Evolutionary conservation across 2,329 filamentous ascomycete species (phyloP).

Genomic region (Hymenoscyphus infarciens): DNA sequence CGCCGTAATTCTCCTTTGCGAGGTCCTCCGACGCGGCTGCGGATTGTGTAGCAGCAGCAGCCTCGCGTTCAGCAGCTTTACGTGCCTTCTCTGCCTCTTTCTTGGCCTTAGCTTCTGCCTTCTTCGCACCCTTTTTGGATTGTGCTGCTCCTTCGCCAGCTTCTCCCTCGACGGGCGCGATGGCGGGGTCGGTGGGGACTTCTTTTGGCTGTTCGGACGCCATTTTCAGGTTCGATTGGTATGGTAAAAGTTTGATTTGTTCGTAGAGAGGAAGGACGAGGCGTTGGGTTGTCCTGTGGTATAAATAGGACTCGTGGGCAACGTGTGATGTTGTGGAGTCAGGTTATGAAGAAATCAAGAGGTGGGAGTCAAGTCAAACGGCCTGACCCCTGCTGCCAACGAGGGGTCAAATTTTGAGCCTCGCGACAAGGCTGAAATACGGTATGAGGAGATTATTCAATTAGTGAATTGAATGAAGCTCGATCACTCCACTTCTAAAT

Average conservation of each 20-base stretch:
- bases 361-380: conserved; percentile 11
- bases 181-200: conserved; percentile 16
- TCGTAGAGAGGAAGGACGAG: not conserved
- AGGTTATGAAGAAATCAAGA: conserved; percentile 4
- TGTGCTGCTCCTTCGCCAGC: conserved; percentile 20
- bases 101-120: conserved; percentile 80
- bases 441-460: not conserved
- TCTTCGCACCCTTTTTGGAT: conserved; percentile 81
- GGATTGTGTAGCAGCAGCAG: conserved; percentile 61
- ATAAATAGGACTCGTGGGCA: not conserved
- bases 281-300: not conserved
- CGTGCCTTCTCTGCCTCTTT: conserved; percentile 80
- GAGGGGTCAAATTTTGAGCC: not conserved
- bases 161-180: conserved; percentile 10
- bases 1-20: conserved; percentile 77
- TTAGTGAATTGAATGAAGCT: no score
- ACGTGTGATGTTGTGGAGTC: conserved; percentile 5
- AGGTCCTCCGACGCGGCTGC: conserved; percentile 63
- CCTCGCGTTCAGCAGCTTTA: conserved; percentile 70
- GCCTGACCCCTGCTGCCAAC: not conserved
- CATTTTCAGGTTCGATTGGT: conserved; percentile 13
- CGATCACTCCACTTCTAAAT: no score
- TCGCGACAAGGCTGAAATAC: not conserved
- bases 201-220: conserved; percentile 22
- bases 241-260: not conserved